phyloP scores from a whole-genome alignment of 495 filamentous ascomycete genomes.

The Neurospora sp. region DNA sequence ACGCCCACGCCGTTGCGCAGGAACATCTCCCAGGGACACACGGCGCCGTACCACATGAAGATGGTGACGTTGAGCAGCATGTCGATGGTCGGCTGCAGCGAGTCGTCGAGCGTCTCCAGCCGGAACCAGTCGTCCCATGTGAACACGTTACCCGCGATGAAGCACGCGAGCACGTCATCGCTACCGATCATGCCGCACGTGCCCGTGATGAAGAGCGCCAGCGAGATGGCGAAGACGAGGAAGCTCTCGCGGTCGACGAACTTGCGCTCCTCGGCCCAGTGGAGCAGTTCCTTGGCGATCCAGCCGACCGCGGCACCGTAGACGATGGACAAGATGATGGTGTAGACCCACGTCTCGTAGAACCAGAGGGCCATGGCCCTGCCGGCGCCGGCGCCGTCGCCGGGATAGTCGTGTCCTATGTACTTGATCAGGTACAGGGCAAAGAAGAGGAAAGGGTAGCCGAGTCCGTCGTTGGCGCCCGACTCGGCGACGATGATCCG shows the following conservation, averaged over 20 bases:
- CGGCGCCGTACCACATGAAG: constrained; percentile 87
- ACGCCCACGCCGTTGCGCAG: constrained; percentile 51
- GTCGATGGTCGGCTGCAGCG: constrained; percentile 85
- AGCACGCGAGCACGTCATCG: constrained; percentile 88
- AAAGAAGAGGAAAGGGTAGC: constrained; percentile 84
- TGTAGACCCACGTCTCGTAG: constrained; percentile 78
- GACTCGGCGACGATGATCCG: constrained; percentile 84
- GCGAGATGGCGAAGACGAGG: constrained; percentile 52
- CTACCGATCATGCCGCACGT: constrained; percentile 85
- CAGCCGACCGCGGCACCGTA: constrained; percentile 75
- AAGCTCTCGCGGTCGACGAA: constrained; percentile 89
- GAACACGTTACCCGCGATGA: constrained; percentile 85
- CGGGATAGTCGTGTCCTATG: constrained; percentile 40
- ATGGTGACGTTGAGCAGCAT: constrained; percentile 65
- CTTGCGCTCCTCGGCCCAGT: constrained; percentile 71
- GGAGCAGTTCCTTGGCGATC: constrained; percentile 69
- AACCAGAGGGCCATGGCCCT: constrained; percentile 77
- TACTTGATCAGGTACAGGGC: constrained; percentile 78
- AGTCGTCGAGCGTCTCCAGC: constrained; percentile 77
- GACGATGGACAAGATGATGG: constrained; percentile 63
- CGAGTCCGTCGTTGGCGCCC: constrained; percentile 88
- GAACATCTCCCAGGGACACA: constrained; percentile 74
- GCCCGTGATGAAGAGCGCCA: constrained; percentile 68
- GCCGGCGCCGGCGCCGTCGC: constrained; percentile 43
- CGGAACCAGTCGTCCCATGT: constrained; percentile 94